These are phyloP conservation scores for Hypoxylon rickii DNA, from an alignment of 495 filamentous ascomycete genomes.

Conservation along the genomic window DNA sequence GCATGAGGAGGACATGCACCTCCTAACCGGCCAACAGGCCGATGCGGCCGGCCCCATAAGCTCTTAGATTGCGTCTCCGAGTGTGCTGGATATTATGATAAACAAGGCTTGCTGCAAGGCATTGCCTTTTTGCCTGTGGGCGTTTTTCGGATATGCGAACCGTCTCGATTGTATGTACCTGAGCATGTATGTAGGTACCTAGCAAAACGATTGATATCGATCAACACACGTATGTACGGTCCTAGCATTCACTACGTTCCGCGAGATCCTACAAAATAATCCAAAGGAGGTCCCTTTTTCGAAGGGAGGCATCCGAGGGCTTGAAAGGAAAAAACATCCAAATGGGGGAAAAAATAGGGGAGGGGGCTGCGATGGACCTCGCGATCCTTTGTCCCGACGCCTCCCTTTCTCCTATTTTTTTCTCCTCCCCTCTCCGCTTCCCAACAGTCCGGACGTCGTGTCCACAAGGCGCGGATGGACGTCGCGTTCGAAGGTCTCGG, in stretches of 20 bases:
- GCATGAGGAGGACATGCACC: conserved; percentile 3
- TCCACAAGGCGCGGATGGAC: conserved; percentile 15
- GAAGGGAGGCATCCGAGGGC: conserved; percentile 23
- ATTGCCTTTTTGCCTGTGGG: conserved; percentile 22
- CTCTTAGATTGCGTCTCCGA: conserved; percentile 25
- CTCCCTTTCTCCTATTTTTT: too few relatives aligned
- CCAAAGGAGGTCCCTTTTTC: not conserved
- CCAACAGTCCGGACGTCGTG: conserved; percentile 24
- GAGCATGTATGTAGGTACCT: too few relatives aligned
- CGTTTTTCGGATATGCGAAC: conserved; percentile 25
- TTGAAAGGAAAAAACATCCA: not conserved
- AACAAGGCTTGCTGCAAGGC: conserved; percentile 31
- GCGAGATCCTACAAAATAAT: conserved; percentile 9
- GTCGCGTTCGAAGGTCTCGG: conserved; percentile 22
- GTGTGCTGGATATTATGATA: conserved; percentile 11
- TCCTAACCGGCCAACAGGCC: conserved; percentile 14
- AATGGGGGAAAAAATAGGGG: not conserved
- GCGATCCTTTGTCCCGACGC: conserved; percentile 5
- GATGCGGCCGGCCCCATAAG: conserved; percentile 13
- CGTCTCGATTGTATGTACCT: conserved; percentile 19
- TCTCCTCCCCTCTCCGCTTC: too few relatives aligned
- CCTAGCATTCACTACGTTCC: conserved; percentile 1
- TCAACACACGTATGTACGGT: not conserved
- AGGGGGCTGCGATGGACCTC: conserved; percentile 15
- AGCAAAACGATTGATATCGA: too few relatives aligned